These are phyloP conservation scores for Colletotrichum eremochloae DNA, from an alignment of 2,329 filamentous ascomycete species.

Conservation along the genomic window DNA sequence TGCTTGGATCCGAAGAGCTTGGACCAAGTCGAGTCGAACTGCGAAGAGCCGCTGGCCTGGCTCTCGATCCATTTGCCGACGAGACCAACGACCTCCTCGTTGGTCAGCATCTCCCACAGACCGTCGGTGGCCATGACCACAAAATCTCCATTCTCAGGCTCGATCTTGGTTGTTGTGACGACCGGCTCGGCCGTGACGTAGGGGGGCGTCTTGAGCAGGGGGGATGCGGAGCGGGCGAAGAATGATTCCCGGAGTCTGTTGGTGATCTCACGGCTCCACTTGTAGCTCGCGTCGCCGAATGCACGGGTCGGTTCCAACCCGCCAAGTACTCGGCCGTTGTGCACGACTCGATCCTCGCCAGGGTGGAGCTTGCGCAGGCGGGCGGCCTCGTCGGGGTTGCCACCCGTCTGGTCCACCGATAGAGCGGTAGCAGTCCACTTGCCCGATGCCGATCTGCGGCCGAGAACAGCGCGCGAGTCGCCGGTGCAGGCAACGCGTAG, in stretches of 20 bases:
- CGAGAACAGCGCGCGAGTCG: constrained; percentile 94
- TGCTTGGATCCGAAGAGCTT: constrained; percentile 69
- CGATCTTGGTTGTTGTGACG: constrained; percentile 91
- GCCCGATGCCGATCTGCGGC: constrained; percentile 80
- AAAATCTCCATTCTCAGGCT: constrained; percentile 92
- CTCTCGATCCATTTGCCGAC: constrained; percentile 97
- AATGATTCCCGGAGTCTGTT: constrained; percentile 86
- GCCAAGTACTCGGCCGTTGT: constrained; percentile 90
- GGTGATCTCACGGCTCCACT: constrained; percentile 91
- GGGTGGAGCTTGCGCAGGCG: constrained; percentile 90
- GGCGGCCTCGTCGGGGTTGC: constrained; percentile 85
- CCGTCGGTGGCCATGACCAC: constrained; percentile 97
- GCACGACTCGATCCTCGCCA: constrained; percentile 87
- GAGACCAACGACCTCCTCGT: constrained; percentile 96
- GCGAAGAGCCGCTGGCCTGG: constrained; percentile 71
- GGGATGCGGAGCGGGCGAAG: constrained; percentile 85
- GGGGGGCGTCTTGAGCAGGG: constrained; percentile 87
- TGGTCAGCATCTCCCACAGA: constrained; percentile 98
- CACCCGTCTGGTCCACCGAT: constrained; percentile 94
- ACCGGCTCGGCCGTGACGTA: constrained; percentile 98
- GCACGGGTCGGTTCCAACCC: constrained; percentile 93
- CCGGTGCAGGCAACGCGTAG: constrained; percentile 96
- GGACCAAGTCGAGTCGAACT: constrained; percentile 78
- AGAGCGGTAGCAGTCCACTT: constrained; percentile 95
- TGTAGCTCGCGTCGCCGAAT: constrained; percentile 97